Base-by-base conservation (phyloP, 345 rosid species). In the Crucihimalaya himalaica region DNA sequence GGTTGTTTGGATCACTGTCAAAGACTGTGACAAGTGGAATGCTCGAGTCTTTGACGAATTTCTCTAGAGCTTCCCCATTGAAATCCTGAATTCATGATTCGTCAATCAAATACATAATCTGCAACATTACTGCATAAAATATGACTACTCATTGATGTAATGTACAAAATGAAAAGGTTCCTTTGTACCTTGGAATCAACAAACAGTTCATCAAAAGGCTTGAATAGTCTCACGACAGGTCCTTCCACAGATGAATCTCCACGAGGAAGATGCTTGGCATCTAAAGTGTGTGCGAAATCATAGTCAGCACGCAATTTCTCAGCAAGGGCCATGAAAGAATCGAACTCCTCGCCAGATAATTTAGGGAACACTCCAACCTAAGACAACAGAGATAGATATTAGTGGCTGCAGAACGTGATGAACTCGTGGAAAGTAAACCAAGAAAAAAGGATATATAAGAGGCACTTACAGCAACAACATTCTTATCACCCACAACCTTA, bases 301-400 rank as follows among this genome's bases (percentile, higher is more conserved):
- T 92, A 92, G 52, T 95, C 98, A 25, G 94, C 85, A 7, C 98
- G 90, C 82, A 90, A 74, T 67, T 89, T 92, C 66, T 95, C 89
- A 62, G 98, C 96, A 52, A 86, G 71, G 48, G 88, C 82, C 0
- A 82, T 81, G 82, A 74, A 95, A 74, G 79, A 89, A 51, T 92
- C 96, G 73, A 58, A 92, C 88, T 95, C 98, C 74, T 80, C 83
- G 4, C 98, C 99, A 1, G 97, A 90, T 52, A 92, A 84, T 63
- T 90, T 83, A 16, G 96, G 90, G 83, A 95, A 95, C 51, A 95
- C 92, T 7, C 94, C 99, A 79, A 92, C 92, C 99, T 92, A 81
- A 72, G 79, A 75, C 56, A 34, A 51, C 39, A 20, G n/a, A 40
- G 15, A 59, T 2, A 57, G 8, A 81, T 11, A 32, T 59, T 54